Base-by-base conservation (phyloP, 1,284 basidiomycete genomes). In the Puccinia horiana region DNA sequence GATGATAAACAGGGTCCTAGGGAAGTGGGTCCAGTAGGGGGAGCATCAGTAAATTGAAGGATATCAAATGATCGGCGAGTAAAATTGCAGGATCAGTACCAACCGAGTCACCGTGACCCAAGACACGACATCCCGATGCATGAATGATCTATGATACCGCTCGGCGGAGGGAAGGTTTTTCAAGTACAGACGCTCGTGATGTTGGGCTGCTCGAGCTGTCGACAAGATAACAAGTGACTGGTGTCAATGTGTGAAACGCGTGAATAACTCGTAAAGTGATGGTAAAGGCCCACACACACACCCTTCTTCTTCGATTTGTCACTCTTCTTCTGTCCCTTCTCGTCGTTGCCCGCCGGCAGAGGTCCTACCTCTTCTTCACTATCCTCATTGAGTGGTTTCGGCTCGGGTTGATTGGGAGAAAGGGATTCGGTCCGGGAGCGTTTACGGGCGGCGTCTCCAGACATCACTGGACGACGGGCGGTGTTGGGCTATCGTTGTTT, bases 91-190 rank as follows among this genome's bases (percentile, higher is more conserved):
- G 49, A 37, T 9, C 42, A 63, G 2, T 4, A 87, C 91, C 83
- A 82, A 95, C 93, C 91, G 92, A 23, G 95, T 96, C 85, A 94
- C 91, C 29, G 92, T 91, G 74, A 92, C 92, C 85, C 93, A 96
- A 86, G 94, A 96, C 84, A 99, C 90, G 26, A 92, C 91, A 85
- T 99, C 96, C 76, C 96, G 90, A 88, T 99, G 97, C 97, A 99
- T 99, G 88, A 99, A 97, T 83, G 94, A 96, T 89, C 96, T 95
- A 89, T 92, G 93, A 88, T 99, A 99, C 84, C 97, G 92, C 86
- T 98, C 94, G 75, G 95, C 91, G 85, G 91, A 91, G 0, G 97
- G 97, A 40, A 99, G 89, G 87, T 96, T 94, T 70, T 94, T 93
- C 69, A 99, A 90, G 88, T 94, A 98, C 42, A 98, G 89, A 84